phyloP scores from a whole-genome alignment of 108 stramenopile species.

The Bacterosira constricta region DNA sequence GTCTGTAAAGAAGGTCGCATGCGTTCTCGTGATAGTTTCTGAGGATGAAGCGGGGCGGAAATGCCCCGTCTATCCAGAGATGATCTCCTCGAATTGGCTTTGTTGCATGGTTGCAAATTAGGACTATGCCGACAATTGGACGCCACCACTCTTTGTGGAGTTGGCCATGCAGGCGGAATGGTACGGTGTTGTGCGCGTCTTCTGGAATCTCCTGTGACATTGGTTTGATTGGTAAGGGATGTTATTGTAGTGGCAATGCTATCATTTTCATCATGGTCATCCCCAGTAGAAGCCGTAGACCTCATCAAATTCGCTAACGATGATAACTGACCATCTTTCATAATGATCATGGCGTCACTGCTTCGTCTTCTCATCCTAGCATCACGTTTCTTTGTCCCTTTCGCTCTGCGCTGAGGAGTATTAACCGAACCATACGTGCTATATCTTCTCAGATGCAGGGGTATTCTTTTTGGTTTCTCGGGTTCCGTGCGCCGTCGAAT shows the following conservation, averaged over 20 bases:
- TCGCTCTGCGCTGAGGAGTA: neutral
- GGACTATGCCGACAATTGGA: neutral
- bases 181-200: neutral
- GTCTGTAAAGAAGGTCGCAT: neutral
- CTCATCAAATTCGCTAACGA: neutral
- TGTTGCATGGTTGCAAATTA: neutral
- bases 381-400: conserved; percentile 2
- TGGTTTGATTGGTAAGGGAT: conserved; percentile 21
- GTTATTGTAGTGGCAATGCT: conserved; percentile 35
- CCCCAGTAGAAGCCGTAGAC: neutral
- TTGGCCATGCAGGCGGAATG: neutral
- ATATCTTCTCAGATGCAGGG: conserved; percentile 38
- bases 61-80: neutral
- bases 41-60: neutral
- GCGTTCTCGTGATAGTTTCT: no score
- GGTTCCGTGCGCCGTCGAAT: neutral
- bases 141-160: neutral
- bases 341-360: conserved; percentile 3
- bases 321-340: neutral
- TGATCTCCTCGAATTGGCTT: neutral
- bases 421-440: conserved; percentile 24
- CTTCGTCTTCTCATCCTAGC: neutral
- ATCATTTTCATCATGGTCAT: conserved; percentile 38
- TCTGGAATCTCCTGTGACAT: neutral
- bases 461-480: conserved; percentile 45